Evolutionary conservation across 2,329 filamentous ascomycete genomes (phyloP), one percentile per base, ranked within the genome.

Genomic region (Fusarium luffae): DNA sequence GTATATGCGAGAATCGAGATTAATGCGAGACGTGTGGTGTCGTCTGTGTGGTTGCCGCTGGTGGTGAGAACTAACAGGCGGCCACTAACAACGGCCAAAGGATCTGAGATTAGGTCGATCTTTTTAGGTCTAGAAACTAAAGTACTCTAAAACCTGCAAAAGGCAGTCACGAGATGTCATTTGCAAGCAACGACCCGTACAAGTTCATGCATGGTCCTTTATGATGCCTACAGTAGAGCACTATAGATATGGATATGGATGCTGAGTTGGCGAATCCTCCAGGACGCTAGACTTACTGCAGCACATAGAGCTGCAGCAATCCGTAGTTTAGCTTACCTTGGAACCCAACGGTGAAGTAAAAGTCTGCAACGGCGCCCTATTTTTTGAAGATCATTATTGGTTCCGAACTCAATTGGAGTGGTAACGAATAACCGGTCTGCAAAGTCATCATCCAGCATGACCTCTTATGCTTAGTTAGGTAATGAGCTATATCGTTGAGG

Each of bases 161-260:
- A 48, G 41, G 37, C 51, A 59, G 68, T 70, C 68, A 71, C 68
- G 68, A 60, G 68, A 71, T 60, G 60, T 25, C 11, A 49, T 51
- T 46, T 41, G 32, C 50, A 60, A 70, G 57, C 62, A 68, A 50
- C 46, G 52, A 30, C 42, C 46, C 54, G 46, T 47, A 28, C 30
- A 43, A 51, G 32, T 21, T 41, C 55, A 59, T 68, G 67, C 68
- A 70, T 55, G 43, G 41, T 43, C 18, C 18, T 68, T 32, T 34
- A 43, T 43, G 49, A 51, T 27, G 27, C 34, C 28, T 30, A 30
- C 28, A 30, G 28, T 14, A 13, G 7, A 14, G 28, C 28, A 30
- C 28, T 30, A 30, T 30, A 30, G 12, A 30, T 37, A 37, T 37
- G 18, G 34, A 37, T 37, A 37, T 37, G 34, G 34, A 37, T 44